Conservation (phyloP, 2,329 filamentous ascomycete species). For the Penicillium fuscoglaucum region DNA sequence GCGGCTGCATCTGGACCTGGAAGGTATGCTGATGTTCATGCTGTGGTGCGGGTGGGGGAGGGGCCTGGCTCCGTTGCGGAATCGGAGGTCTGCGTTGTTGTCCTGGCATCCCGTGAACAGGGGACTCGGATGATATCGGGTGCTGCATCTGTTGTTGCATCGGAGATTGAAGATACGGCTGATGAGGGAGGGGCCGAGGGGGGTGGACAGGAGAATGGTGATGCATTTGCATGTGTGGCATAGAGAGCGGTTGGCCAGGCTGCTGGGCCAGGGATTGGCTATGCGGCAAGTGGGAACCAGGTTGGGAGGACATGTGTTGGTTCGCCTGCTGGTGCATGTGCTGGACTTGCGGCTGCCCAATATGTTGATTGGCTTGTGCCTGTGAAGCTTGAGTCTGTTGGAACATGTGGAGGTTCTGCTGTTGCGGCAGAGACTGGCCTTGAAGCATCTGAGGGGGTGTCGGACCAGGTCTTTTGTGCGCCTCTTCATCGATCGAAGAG, state of each 20-base stretch:
- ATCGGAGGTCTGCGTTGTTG: conserved; percentile 14
- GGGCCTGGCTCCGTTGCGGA: conserved; percentile 18
- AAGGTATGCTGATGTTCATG: conserved; percentile 30
- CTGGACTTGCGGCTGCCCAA: conserved; percentile 14
- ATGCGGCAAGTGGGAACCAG: conserved; percentile 5
- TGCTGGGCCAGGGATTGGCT: conserved; percentile 3
- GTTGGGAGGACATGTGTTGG: conserved; percentile 16
- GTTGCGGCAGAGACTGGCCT: conserved; percentile 12
- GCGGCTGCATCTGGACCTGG: conserved; percentile 27
- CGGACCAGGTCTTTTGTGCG: conserved; percentile 19
- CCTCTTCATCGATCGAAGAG: conserved; percentile 15
- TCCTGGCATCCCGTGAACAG: conserved; percentile 13
- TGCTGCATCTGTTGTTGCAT: conserved; percentile 24
- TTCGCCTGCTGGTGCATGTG: conserved; percentile 11
- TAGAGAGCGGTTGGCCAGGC: conserved; percentile 18
- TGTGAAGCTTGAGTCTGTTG: conserved; percentile 11
- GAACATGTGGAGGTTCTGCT: conserved; percentile 18
- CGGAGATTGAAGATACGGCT: conserved; percentile 25
- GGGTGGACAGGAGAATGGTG: conserved; percentile 21
- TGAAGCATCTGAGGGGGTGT: conserved; percentile 24
- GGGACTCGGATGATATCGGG: conserved; percentile 17
- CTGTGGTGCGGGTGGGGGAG: conserved; percentile 27
- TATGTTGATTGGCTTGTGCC: conserved; percentile 16
- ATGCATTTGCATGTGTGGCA: conserved; percentile 28
- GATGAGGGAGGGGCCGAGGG: conserved; percentile 18